Percentiles rank a stretch among this genome's conserved stretches.
These are phyloP conservation scores for Rhizopogon vesiculosus DNA, from an alignment of 768 basidiomycete species.

Conservation along the genomic window DNA sequence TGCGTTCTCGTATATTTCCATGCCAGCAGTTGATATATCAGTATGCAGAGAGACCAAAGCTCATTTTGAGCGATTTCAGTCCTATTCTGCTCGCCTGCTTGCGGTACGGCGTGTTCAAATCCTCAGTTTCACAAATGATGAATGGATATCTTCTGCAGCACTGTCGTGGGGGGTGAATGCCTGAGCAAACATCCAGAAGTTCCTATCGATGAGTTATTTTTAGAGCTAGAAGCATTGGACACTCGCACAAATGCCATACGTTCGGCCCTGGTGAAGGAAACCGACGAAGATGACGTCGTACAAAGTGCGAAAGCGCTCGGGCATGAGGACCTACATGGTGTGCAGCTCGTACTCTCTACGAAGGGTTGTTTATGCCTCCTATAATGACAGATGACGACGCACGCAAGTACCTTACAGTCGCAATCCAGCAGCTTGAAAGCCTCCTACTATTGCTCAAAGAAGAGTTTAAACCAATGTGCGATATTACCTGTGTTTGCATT, in stretches of 20 bases:
- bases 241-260: background rate
- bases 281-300: background rate
- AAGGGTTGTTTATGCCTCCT: background rate
- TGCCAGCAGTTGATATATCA: background rate
- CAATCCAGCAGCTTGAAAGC: conserved; percentile 8
- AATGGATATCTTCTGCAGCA: background rate
- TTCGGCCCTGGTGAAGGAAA: background rate
- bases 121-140: background rate
- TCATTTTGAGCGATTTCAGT: background rate
- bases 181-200: background rate
- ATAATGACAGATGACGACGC: background rate
- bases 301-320: background rate
- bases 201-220: background rate
- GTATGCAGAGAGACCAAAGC: background rate
- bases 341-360: background rate
- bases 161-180: background rate
- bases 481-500: background rate
- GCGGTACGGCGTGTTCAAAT: background rate
- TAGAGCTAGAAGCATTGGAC: background rate
- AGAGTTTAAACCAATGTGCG: conserved; percentile 12
- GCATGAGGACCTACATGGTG: background rate
- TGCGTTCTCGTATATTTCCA: background rate
- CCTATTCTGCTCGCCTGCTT: background rate
- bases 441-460: conserved; percentile 8
- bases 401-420: background rate